Conservation (phyloP, 1,284 basidiomycete genomes). For the Exsudoporus floridanus region DNA sequence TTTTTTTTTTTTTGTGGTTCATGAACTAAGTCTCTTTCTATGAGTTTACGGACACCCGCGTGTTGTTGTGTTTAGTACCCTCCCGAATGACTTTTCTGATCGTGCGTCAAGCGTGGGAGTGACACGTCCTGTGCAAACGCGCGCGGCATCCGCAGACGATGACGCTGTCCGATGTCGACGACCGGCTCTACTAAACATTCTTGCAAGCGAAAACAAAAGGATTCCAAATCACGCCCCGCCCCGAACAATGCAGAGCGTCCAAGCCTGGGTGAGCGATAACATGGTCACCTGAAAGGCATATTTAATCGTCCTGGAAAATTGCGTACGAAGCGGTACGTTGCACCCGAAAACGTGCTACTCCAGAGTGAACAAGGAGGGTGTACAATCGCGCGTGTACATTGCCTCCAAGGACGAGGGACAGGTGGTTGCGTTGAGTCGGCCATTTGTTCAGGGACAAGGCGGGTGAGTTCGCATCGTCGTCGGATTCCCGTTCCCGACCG, state of each 20-base stretch:
- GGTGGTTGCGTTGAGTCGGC: slow-evolving; percentile 79
- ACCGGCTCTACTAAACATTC: slow-evolving; percentile 17
- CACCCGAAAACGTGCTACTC: no score
- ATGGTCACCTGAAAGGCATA: slow-evolving; percentile 68
- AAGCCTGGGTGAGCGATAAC: slow-evolving; percentile 79
- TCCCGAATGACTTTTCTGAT: background rate
- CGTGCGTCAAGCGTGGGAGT: slow-evolving; percentile 10
- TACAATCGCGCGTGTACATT: slow-evolving; percentile 89
- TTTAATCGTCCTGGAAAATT: slow-evolving; percentile 69
- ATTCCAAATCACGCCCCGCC: slow-evolving; percentile 9
- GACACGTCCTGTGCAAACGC: background rate
- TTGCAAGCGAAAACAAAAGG: slow-evolving; percentile 23
- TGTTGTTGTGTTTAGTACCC: background rate
- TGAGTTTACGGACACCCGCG: background rate
- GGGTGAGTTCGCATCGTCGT: slow-evolving; percentile 46
- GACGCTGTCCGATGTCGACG: slow-evolving; percentile 13
- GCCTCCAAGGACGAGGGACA: slow-evolving; percentile 77
- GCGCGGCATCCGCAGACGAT: background rate
- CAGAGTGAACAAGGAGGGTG: slow-evolving; percentile 73
- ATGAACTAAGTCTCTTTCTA: slow-evolving; percentile 5
- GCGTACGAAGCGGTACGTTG: slow-evolving; percentile 61
- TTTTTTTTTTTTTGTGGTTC: slow-evolving; percentile 1
- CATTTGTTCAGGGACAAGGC: slow-evolving; percentile 91
- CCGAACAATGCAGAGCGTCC: slow-evolving; percentile 52
- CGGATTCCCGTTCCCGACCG: slow-evolving; percentile 36